phyloP scores from a whole-genome alignment of 163 green algal species.

The Coccomyxa subellipsoidea region DNA sequence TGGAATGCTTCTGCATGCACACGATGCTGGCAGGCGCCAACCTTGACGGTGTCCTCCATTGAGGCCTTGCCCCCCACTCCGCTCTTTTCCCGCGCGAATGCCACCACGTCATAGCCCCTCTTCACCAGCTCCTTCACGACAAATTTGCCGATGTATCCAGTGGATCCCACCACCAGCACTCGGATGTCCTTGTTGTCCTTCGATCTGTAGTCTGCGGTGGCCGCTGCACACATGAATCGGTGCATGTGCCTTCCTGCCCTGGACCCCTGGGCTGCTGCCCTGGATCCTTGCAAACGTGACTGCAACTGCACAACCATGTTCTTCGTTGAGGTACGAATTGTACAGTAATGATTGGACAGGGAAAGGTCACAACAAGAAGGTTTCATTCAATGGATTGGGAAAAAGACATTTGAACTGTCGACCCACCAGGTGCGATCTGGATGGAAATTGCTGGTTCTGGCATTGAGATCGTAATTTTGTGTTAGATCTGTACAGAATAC shows the following conservation, averaged over 20 bases:
- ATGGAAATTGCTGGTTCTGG: not conserved
- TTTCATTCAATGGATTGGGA: not conserved
- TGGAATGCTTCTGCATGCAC: not conserved
- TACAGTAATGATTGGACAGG: no score
- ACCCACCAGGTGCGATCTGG: not conserved
- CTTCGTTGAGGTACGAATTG: no score
- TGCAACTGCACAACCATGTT: not conserved
- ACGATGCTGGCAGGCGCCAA: slow-evolving; percentile 10
- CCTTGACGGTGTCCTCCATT: slow-evolving; percentile 66
- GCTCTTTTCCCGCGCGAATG: slow-evolving; percentile 80
- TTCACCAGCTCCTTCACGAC: slow-evolving; percentile 62
- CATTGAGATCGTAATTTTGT: not conserved
- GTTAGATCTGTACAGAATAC: not conserved
- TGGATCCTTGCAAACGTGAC: not conserved
- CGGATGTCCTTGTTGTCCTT: slow-evolving; percentile 63
- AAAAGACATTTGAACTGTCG: not conserved
- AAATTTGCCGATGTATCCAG: slow-evolving; percentile 96
- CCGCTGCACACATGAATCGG: not conserved
- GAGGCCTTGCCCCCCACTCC: slow-evolving; percentile 87
- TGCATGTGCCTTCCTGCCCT: not conserved
- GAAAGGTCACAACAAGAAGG: not conserved
- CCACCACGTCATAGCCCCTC: slow-evolving; percentile 81
- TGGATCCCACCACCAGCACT: slow-evolving; percentile 86
- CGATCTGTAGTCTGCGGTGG: slow-evolving; percentile 50
- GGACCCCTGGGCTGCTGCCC: not conserved